Percentiles rank a stretch among this genome's conserved stretches.
Conservation (phyloP, 2,329 filamentous ascomycete genomes). For the Simplicillium sp. region DNA sequence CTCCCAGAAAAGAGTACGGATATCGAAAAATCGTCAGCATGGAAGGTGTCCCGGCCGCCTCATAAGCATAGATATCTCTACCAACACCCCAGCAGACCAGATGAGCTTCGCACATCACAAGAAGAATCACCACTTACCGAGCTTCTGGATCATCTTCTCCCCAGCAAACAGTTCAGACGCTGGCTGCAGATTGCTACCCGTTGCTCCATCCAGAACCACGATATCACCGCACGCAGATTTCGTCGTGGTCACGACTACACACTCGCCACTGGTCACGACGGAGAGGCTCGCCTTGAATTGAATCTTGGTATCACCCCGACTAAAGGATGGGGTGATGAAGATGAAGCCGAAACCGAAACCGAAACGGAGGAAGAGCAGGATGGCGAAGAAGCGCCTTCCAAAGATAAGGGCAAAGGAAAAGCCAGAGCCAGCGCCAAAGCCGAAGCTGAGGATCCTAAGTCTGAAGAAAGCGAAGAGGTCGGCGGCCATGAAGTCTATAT, state of each 20-base stretch:
- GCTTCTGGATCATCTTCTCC: constrained; percentile 72
- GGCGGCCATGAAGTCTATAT: constrained; percentile 88
- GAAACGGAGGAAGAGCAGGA: constrained; percentile 35
- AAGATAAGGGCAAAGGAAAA: constrained; percentile 18
- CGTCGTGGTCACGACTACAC: constrained; percentile 84
- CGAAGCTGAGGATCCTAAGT: constrained; percentile 16
- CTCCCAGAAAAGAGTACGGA: constrained; percentile 38
- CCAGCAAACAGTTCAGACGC: constrained; percentile 76
- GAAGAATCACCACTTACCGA: constrained; percentile 58
- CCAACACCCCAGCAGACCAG: constrained; percentile 44
- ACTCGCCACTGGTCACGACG: constrained; percentile 75
- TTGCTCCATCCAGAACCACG: constrained; percentile 61
- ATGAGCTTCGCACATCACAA: constrained; percentile 23
- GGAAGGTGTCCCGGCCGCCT: constrained; percentile 75
- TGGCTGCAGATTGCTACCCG: constrained; percentile 82
- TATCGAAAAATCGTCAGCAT: constrained; percentile 50
- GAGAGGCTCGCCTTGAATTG: constrained; percentile 72
- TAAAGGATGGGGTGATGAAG: constrained; percentile 71
- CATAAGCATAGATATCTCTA: constrained; percentile 95
- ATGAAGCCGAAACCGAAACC: constrained; percentile 40
- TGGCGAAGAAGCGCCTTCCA: constrained; percentile 22
- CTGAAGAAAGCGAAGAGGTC: constrained; percentile 41
- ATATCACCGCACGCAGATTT: constrained; percentile 80
- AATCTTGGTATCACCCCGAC: constrained; percentile 83
- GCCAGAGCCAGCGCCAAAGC: constrained; percentile 19